These are phyloP conservation scores for Chlorencoelia australis DNA, from an alignment of 2,329 filamentous ascomycete genomes.

Conservation along the genomic window DNA sequence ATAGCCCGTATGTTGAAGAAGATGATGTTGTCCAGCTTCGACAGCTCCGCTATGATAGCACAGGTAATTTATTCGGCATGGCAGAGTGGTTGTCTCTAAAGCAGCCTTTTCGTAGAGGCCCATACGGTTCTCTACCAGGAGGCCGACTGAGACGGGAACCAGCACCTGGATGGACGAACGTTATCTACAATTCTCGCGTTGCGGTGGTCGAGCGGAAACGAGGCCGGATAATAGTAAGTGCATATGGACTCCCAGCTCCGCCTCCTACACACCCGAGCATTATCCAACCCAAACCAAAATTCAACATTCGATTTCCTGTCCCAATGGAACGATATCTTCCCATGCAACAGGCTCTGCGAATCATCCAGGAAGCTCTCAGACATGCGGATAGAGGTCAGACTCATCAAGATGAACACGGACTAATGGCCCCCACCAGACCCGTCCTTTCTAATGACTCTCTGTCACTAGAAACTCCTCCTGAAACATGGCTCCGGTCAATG, in stretches of 20 bases:
- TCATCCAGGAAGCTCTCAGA: slow-evolving; percentile 9
- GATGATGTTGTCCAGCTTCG: slow-evolving; percentile 15
- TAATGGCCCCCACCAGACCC: neutral
- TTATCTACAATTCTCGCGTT: too few relatives aligned
- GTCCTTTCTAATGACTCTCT: neutral
- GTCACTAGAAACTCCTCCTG: neutral
- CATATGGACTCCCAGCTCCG: neutral
- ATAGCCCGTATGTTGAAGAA: slow-evolving; percentile 15
- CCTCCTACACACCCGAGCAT: neutral
- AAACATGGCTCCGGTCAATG: too few relatives aligned
- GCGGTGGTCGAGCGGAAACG: too few relatives aligned
- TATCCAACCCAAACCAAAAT: neutral
- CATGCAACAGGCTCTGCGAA: slow-evolving; percentile 9
- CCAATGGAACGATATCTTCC: slow-evolving; percentile 7
- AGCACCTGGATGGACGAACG: too few relatives aligned
- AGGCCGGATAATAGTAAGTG: slow-evolving; percentile 5
- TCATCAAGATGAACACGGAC: neutral
- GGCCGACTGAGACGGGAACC: slow-evolving; percentile 5
- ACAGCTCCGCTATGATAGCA: slow-evolving; percentile 8
- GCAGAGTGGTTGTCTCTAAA: slow-evolving; percentile 3
- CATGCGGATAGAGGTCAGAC: too few relatives aligned
- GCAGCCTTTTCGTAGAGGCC: neutral
- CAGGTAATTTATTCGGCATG: slow-evolving; percentile 7
- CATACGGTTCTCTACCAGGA: neutral
- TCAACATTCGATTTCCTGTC: slow-evolving; percentile 14